Conservation (phyloP, 2,329 filamentous ascomycete species). For the Phyllosticta citrichinensis region DNA sequence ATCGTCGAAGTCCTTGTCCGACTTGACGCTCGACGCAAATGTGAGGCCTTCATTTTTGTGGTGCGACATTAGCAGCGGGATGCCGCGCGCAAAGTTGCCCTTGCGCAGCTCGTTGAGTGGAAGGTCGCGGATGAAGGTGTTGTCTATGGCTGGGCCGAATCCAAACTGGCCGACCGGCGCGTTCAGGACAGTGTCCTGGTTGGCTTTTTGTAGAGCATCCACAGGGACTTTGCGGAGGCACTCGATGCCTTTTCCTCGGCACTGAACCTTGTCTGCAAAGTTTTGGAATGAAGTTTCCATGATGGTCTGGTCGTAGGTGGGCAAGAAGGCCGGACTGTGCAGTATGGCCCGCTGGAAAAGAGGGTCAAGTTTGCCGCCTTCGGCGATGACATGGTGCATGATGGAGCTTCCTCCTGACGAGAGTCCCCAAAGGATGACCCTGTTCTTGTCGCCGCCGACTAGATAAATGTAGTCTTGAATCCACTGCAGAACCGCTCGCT, state of each 20-base stretch:
- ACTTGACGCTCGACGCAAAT: conserved; percentile 14
- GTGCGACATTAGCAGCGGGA: conserved; percentile 30
- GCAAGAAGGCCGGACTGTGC: conserved; percentile 32
- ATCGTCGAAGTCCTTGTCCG: conserved; percentile 15
- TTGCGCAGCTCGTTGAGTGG: background rate
- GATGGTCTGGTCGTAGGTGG: background rate
- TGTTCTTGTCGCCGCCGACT: conserved; percentile 42
- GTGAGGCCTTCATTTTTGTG: conserved; percentile 36
- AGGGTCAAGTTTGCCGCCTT: conserved; percentile 28
- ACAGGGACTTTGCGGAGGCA: background rate
- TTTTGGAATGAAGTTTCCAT: background rate
- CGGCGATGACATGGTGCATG: conserved; percentile 44
- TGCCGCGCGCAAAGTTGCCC: conserved; percentile 21
- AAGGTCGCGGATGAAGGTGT: background rate
- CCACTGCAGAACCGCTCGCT: conserved; percentile 44
- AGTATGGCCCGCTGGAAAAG: conserved; percentile 30
- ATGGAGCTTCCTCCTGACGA: conserved; percentile 26
- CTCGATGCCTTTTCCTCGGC: background rate
- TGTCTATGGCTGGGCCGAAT: background rate
- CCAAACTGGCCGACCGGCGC: background rate
- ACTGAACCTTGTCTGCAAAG: background rate
- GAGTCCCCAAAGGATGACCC: conserved; percentile 27
- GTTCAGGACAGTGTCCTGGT: background rate
- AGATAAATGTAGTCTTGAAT: conserved; percentile 40
- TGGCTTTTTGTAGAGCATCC: background rate